Conservation (phyloP, 179 eudicot species). For the Beta corolliflora region DNA sequence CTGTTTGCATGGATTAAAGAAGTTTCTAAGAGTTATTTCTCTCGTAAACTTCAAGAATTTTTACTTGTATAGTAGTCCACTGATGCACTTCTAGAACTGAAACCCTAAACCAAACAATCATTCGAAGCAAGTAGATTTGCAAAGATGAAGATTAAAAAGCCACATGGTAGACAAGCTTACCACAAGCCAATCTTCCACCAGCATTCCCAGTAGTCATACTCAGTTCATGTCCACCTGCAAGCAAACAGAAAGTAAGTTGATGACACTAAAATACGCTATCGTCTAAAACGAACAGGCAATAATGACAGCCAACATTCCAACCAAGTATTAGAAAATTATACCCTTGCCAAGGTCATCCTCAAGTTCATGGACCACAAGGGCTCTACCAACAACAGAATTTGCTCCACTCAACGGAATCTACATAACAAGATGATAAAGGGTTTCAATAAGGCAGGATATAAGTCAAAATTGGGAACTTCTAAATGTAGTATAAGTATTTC, state of each 20-base stretch:
- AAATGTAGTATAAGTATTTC: not conserved
- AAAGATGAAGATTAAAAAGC: not conserved
- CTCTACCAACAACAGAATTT: slow-evolving; percentile 90
- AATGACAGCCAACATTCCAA: not conserved
- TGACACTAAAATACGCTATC: not conserved
- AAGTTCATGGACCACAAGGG: slow-evolving; percentile 92
- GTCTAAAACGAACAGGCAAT: not conserved
- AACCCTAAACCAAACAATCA: not conserved
- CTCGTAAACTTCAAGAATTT: not conserved
- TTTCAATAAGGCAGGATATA: slow-evolving; percentile 3
- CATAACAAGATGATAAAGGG: slow-evolving; percentile 6
- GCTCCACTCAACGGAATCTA: slow-evolving; percentile 86
- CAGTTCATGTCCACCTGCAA: slow-evolving; percentile 89
- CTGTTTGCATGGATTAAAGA: not conserved
- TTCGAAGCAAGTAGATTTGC: no score
- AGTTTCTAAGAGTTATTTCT: not conserved
- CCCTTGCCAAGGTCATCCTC: slow-evolving; percentile 98
- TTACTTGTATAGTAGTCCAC: not conserved
- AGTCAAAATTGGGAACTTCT: not conserved
- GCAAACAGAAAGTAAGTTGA: slow-evolving; percentile 11
- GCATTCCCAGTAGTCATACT: slow-evolving; percentile 94
- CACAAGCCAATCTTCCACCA: slow-evolving; percentile 95
- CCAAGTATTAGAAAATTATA: slow-evolving; percentile 26
- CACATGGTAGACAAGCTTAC: slow-evolving; percentile 40
- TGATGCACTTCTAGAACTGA: not conserved